phyloP scores from a whole-genome alignment of 2,329 filamentous ascomycete species.

The Cladosporium oxysporum region DNA sequence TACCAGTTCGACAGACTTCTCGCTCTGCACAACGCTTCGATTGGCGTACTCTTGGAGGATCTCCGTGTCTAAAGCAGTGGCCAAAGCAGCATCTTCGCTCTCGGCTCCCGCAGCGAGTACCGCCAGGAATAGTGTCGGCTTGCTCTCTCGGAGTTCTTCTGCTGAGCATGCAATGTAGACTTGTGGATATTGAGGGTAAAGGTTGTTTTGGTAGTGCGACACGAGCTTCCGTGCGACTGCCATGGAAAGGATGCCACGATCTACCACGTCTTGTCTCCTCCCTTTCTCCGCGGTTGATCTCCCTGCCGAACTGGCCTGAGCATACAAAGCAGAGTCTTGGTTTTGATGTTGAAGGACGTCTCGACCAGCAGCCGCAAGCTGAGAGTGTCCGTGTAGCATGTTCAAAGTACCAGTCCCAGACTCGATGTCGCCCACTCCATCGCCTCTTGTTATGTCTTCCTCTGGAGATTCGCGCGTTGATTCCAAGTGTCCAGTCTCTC shows the following conservation, averaged over 20 bases:
- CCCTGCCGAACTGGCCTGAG: conserved; percentile 23
- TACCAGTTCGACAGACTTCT: conserved; percentile 55
- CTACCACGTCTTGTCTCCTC: conserved; percentile 48
- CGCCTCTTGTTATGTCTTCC: not conserved
- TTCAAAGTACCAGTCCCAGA: not conserved
- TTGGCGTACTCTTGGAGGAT: conserved; percentile 52
- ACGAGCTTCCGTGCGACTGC: conserved; percentile 59
- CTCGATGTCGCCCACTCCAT: not conserved
- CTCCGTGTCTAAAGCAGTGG: conserved; percentile 50
- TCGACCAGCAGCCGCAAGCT: conserved; percentile 1
- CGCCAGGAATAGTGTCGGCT: conserved; percentile 69
- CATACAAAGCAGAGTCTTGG: not conserved
- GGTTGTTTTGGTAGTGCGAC: conserved; percentile 59
- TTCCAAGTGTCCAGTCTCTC: not conserved
- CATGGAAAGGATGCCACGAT: conserved; percentile 60
- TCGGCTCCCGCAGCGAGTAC: conserved; percentile 65
- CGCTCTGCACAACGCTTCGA: conserved; percentile 50
- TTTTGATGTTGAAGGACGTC: not conserved
- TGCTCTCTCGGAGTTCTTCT: conserved; percentile 57
- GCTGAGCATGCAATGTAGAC: conserved; percentile 63
- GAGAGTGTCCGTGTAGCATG: not conserved
- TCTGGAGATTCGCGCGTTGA: not conserved
- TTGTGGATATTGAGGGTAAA: conserved; percentile 63
- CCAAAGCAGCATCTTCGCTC: conserved; percentile 53
- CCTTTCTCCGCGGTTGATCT: conserved; percentile 38